phyloP scores from a whole-genome alignment of 345 rosid genomes.

The Lepidium didymum region DNA sequence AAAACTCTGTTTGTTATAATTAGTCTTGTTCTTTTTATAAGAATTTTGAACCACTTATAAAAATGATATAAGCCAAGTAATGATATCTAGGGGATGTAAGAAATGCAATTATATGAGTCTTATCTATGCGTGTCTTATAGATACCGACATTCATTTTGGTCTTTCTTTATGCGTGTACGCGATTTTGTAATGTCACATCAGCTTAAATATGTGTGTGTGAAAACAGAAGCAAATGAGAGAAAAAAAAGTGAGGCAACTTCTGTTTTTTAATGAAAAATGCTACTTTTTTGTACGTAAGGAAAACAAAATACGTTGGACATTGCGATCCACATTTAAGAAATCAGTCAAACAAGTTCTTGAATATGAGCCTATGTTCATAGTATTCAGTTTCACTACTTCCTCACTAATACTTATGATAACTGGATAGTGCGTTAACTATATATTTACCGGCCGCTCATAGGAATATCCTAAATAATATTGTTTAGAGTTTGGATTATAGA shows the following conservation, averaged over 20 bases:
- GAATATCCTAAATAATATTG: neutral
- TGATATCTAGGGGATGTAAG: neutral
- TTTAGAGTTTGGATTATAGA: too few relatives aligned
- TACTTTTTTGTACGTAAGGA: neutral
- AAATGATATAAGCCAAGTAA: neutral
- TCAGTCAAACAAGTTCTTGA: slow-evolving; percentile 22
- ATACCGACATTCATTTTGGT: slow-evolving; percentile 5
- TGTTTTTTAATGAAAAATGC: neutral
- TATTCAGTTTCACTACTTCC: neutral
- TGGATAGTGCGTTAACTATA: neutral
- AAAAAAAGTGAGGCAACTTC: neutral
- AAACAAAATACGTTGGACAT: neutral
- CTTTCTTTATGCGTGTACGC: slow-evolving; percentile 13
- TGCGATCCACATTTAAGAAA: neutral
- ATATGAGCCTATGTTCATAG: slow-evolving; percentile 19
- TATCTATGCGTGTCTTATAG: neutral
- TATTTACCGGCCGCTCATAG: neutral
- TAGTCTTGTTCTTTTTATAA: neutral
- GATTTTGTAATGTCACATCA: slow-evolving; percentile 7
- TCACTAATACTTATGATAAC: neutral
- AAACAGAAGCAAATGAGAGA: neutral
- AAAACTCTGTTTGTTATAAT: neutral
- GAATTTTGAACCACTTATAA: neutral
- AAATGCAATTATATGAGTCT: neutral
- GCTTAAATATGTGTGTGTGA: slow-evolving; percentile 14